Conservation (phyloP, 345 rosid genomes). For the Anacardium occidentale region DNA sequence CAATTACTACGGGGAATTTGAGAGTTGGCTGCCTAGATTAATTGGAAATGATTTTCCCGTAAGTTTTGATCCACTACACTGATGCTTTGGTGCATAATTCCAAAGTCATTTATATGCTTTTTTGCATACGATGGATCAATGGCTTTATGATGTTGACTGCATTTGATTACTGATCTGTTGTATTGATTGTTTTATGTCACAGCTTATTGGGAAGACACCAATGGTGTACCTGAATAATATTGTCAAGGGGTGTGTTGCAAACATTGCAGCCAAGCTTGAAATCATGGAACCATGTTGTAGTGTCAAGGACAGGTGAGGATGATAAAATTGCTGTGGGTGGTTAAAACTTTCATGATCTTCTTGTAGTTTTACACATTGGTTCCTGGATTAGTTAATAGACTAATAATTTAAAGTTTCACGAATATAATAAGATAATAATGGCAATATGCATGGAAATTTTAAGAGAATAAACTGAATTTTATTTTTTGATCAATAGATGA, state of each 20-base stretch:
- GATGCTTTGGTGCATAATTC: too few relatives aligned
- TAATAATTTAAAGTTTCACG: not conserved
- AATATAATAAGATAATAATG: too few relatives aligned
- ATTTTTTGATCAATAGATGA: too few relatives aligned
- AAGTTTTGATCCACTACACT: not conserved
- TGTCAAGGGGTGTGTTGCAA: conserved; percentile 73
- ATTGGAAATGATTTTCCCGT: too few relatives aligned
- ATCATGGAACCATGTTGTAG: conserved; percentile 86
- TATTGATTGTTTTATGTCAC: conserved; percentile 24
- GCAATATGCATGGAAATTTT: too few relatives aligned
- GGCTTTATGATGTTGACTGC: not conserved
- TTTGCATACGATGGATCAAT: not conserved
- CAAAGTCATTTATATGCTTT: too few relatives aligned
- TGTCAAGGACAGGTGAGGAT: conserved; percentile 76
- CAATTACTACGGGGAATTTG: not conserved
- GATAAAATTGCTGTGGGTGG: not conserved
- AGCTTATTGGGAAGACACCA: conserved; percentile 92
- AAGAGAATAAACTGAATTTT: too few relatives aligned
- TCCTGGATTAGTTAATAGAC: not conserved
- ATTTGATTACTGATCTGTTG: not conserved
- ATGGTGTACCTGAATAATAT: conserved; percentile 88
- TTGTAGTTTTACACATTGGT: conserved; percentile 6
- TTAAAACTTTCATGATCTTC: conserved; percentile 12
- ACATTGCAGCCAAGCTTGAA: conserved; percentile 88
- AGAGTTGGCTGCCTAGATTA: too few relatives aligned